Percentiles rank a stretch among this genome's conserved stretches.
phyloP scores from a whole-genome alignment of 208 protist species.

The Strigomonas culicis region DNA sequence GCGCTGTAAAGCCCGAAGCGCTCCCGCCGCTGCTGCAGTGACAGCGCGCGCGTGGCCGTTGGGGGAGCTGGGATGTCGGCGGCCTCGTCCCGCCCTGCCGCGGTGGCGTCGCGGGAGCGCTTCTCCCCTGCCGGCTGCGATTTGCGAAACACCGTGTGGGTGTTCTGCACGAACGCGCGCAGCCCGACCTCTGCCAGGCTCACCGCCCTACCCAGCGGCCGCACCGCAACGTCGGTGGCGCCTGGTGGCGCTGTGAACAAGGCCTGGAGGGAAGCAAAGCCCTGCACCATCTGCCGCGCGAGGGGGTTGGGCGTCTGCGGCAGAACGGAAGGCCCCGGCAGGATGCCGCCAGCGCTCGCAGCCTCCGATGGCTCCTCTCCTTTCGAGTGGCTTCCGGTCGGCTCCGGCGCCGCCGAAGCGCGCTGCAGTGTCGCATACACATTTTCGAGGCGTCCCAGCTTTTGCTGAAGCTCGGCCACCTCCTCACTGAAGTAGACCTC shows the following conservation, averaged over 20 bases:
- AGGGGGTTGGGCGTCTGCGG: background rate
- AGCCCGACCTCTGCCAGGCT: background rate
- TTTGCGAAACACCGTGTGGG: background rate
- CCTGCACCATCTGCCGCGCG: background rate
- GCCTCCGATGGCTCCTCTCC: background rate
- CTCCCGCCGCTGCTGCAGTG: slow-evolving; percentile 33
- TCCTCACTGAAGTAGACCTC: background rate
- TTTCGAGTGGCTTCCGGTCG: background rate
- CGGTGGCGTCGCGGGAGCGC: background rate
- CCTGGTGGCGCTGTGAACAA: background rate
- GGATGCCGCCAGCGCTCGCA: background rate
- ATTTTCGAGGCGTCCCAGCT: background rate
- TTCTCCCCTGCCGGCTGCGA: background rate
- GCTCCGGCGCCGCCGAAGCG: no score
- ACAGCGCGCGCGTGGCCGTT: background rate
- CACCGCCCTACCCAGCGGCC: background rate
- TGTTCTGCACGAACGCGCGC: background rate
- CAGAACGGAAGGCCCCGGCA: background rate
- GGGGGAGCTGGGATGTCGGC: background rate
- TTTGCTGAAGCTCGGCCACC: background rate
- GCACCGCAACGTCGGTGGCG: background rate
- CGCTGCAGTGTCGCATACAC: background rate
- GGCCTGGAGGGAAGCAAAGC: background rate
- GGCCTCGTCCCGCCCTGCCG: background rate
- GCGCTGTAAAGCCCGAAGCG: slow-evolving; percentile 55